Base-by-base conservation (phyloP, 768 basidiomycete species). In the Panaeolus papilionaceus region DNA sequence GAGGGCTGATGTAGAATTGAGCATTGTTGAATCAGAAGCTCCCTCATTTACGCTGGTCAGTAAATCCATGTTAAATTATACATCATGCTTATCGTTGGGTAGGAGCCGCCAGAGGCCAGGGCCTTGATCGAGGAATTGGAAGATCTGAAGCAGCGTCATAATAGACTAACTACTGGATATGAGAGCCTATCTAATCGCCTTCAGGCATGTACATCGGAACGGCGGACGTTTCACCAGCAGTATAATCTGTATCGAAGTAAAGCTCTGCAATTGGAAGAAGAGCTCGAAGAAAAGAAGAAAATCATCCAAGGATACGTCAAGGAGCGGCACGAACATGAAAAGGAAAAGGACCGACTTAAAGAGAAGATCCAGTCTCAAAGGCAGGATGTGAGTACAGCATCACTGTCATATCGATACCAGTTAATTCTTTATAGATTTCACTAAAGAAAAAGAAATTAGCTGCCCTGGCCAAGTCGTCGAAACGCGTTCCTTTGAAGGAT, bases 241-340 rank as follows among this genome's bases (percentile, higher is more conserved):
- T 28, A 28, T 18, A 18, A 11, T 28, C 4, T 3, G 3, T 16
- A 14, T 33, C 54, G 54, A 58, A 5, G 9, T 7, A 33, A 12
- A 37, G 54, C 6, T 4, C 28, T 14, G 4, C 26, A 33, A 18
- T 23, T 58, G 28, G 28, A 37, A 12, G 54, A 58, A 12, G 54
- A 58, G 14, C 54, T 58, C 14, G 33, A 37, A 9, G 54, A 58
- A 16, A 58, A 58, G 16, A 33, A 28, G 26, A 58, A 28, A 33
- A 58, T 58, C n/a, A 28, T 58, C 8, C 54, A 33, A 16, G 54
- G 54, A 33, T 58, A 58, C 28, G 54, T 58, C 26, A 58, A 58
- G 16, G 54, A 58, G 2, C 26, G 28, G 16, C 26, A 28, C 10
- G 20, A 58, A 33, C 54, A 58, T 16, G 26, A 28, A 37, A 58